Evolutionary conservation across 129 eudicot species (phyloP), one percentile per base, ranked within the genome.

Genomic region (Tanacetum coccineum): DNA sequence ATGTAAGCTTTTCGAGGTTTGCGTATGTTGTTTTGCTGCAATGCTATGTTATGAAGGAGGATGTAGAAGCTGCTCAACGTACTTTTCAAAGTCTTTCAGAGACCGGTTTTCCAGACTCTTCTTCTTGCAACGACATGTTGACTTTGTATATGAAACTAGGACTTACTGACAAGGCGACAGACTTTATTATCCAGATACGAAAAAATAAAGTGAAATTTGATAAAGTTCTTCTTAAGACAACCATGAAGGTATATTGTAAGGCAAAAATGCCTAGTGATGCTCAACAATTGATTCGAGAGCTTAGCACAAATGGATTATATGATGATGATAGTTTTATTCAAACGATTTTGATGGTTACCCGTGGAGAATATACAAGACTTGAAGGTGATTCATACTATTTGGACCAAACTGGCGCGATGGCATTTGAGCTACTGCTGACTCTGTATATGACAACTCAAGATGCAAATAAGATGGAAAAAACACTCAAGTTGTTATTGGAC

Each of bases 31-130:
- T 93, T 68, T 77, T 88, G 83, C 74, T 93, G 87, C 77, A 69
- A 75, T 89, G 99, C 81, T 73, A 86, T 61, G 78, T 80, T 28
- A 54, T 73, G 81, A 86, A 80, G 83, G 85, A 67, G 78, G 99
- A 93, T 66, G 13, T 72, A 57, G 73, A 83, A 77, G 81, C 85
- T 61, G 96, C 96, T 54, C 95, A 93, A 69, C 36, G 4, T 75
- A 75, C 82, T 11, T 86, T 80, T 53, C 82, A 73, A 55, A 85
- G 86, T 81, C 77, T 93, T 75, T 79, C 88, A 40, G 79, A 84
- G 73, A 84, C 88, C 4, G 96, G 93, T 39, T 72, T 61, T 70
- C 87, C 92, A 8, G 99, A 93, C 59, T 66, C 79, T 54, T 62
- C 47, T 71, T 86, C 88, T 62, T 93, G 99, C 62, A 86, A 78